Base-by-base conservation (phyloP, 2,329 filamentous ascomycete genomes). In the Zymoseptoria passerinii region DNA sequence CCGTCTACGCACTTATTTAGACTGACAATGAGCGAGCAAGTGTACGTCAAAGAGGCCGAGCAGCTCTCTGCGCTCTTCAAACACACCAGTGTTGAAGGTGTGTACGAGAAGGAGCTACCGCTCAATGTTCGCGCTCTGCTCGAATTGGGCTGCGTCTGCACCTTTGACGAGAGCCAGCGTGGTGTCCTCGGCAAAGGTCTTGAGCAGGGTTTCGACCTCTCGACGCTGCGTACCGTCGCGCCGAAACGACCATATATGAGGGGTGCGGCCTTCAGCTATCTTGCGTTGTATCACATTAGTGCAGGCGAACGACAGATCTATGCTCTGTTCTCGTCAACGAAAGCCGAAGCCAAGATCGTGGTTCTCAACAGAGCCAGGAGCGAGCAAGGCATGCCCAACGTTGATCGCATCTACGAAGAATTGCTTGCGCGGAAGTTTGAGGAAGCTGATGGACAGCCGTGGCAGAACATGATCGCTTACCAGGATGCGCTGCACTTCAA, bases 1-100 rank as follows among this genome's bases (percentile, higher is more conserved):
- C 86, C 90, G 2, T 97, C 92, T 0, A 88, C 90, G 3, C 90
- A 99, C 76, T 80, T 99, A 4, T 97, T 97, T 81, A 95, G 92
- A 76, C 80, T 99, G 44, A 92, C 88, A 0, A 89, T 99, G 74
- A 81, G 89, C 0, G 94, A 99, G 72, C 87, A 94, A 57, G 81
- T 89, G 0, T 99, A 95, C 74, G 84, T 96, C 61, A 84, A 86
- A 50, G 90, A 97, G 72, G 81, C 87, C 0, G 87, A 91, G 61
- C 95, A 91, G 70, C 87, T 97, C 61, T 84, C 87, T 1, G 76
- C 87, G 28, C 78, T 97, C 1, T 92, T 96, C 77, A 91, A 92
- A 63, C 92, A 99, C 70, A 84, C 91, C 0, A 96, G 91, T 72
- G 89, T 99, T 1, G 94, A 99, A 74, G 95, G 95, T 28, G 91